A percentile compares a stretch with the other conserved stretches of the same genome.
phyloP scores from a whole-genome alignment of 495 filamentous ascomycete species.

The Thozetella sp. region DNA sequence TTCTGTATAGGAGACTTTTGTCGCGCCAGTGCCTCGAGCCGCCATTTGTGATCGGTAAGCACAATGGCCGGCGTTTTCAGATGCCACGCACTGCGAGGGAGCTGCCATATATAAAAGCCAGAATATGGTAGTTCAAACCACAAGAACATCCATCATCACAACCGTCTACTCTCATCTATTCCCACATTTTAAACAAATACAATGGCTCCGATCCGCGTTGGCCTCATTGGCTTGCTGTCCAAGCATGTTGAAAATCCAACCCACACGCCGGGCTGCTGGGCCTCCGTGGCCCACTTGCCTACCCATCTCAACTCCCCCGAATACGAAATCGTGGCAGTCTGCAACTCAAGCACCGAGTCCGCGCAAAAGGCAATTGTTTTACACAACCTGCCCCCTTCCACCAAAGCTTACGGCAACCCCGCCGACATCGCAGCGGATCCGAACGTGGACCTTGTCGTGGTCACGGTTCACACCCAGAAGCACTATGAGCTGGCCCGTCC shows the following conservation, averaged over 20 bases:
- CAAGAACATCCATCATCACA: no score
- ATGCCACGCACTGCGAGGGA: no score
- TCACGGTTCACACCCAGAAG: slow-evolving; percentile 38
- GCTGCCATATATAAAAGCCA: no score
- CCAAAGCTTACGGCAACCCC: slow-evolving; percentile 44
- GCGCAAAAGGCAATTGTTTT: slow-evolving; percentile 41
- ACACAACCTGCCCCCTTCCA: slow-evolving; percentile 35
- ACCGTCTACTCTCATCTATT: no score
- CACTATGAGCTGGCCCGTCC: slow-evolving; percentile 48
- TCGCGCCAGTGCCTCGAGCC: no score
- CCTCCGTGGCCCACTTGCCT: slow-evolving; percentile 43
- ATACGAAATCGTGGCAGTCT: slow-evolving; percentile 50
- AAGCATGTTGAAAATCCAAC: slow-evolving; percentile 7
- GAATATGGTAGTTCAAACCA: no score
- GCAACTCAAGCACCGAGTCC: slow-evolving; percentile 43
- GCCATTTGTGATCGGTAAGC: no score
- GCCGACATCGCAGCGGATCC: slow-evolving; percentile 50
- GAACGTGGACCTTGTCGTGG: slow-evolving; percentile 53
- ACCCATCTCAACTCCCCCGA: slow-evolving; percentile 29
- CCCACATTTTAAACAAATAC: no score
- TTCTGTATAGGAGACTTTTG: no score
- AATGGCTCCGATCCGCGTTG: slow-evolving; percentile 35
- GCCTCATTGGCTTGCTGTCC: slow-evolving; percentile 43
- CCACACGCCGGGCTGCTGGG: slow-evolving; percentile 37
- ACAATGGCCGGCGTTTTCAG: no score